phyloP scores from a whole-genome alignment of 1,139 yeast genomes.

The Hyphopichia pseudoburtonii region DNA sequence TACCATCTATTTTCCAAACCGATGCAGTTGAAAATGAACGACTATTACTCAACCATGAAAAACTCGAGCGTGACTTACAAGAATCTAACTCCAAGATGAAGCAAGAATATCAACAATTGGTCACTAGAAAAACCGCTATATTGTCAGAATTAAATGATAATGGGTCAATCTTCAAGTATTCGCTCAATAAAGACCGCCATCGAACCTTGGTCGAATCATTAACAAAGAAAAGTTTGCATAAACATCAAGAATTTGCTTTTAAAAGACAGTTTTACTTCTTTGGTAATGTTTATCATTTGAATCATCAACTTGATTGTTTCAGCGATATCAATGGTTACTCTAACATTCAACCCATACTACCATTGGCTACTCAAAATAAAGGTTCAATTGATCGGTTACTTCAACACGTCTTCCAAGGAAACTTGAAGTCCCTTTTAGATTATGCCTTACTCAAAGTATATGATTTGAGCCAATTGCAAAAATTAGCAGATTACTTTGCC shows the following conservation, averaged over 20 bases:
- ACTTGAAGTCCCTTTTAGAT: not conserved
- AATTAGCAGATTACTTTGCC: not conserved
- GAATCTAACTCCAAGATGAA: constrained; percentile 16
- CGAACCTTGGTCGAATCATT: constrained; percentile 1
- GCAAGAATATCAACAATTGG: constrained; percentile 13
- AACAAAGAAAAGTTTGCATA: constrained; percentile 1
- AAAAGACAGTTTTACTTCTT: constrained; percentile 15
- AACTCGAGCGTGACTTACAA: constrained; percentile 13
- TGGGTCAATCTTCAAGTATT: constrained; percentile 17
- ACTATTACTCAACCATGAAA: constrained; percentile 15
- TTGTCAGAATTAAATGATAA: constrained; percentile 28
- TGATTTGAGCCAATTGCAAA: not conserved
- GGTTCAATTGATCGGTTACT: too few relatives aligned
- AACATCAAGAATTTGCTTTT: constrained; percentile 1
- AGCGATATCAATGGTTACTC: too few relatives aligned
- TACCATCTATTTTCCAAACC: constrained; percentile 27
- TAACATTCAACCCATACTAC: too few relatives aligned
- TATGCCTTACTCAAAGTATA: not conserved
- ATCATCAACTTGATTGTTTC: too few relatives aligned
- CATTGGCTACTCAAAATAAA: too few relatives aligned
- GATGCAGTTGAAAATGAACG: constrained; percentile 26
- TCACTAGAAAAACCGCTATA: constrained; percentile 11
- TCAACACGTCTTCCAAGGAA: too few relatives aligned
- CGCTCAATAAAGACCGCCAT: not conserved
- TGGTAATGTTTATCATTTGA: constrained; percentile 4